These are phyloP conservation scores for Viola odorata DNA, from an alignment of 345 rosid species.

Conservation along the genomic window DNA sequence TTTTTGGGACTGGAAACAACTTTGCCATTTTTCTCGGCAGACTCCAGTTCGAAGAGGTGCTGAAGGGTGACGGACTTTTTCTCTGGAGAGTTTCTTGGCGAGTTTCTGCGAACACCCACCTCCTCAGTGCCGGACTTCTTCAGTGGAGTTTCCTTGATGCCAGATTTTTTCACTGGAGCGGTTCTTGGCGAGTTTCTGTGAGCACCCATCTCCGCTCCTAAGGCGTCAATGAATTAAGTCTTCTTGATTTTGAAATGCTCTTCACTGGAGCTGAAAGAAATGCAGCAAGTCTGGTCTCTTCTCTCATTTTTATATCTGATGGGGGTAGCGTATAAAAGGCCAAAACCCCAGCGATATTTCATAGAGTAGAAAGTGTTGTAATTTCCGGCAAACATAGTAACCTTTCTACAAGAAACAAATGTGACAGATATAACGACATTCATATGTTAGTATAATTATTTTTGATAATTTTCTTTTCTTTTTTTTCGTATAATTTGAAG, in stretches of 20 bases:
- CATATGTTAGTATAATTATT: too few relatives aligned
- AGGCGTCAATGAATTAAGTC: too few relatives aligned
- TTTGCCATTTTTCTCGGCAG: conserved; percentile 5
- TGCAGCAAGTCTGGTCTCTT: conserved; percentile 12
- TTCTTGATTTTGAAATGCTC: background rate
- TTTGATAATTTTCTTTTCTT: too few relatives aligned
- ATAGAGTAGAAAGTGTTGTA: conserved; percentile 27
- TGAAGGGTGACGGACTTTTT: conserved; percentile 32
- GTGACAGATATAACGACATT: conserved; percentile 10
- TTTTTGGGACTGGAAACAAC: conserved; percentile 10
- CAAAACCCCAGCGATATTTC: conserved; percentile 28
- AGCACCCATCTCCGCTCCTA: too few relatives aligned
- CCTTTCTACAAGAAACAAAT: background rate
- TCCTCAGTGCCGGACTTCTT: background rate
- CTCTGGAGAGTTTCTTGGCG: conserved; percentile 28
- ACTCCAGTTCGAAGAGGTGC: conserved; percentile 37
- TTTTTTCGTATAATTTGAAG: too few relatives aligned
- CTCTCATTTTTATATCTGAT: conserved; percentile 6
- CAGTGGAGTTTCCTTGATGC: background rate
- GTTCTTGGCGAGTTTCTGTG: too few relatives aligned
- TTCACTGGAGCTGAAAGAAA: conserved; percentile 5
- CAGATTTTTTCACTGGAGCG: background rate
- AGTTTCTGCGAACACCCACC: conserved; percentile 37
- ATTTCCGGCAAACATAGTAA: conserved; percentile 23
- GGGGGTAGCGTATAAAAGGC: conserved; percentile 14